Conservation (phyloP, 306 rosid species). For the Vigna trinervia region DNA sequence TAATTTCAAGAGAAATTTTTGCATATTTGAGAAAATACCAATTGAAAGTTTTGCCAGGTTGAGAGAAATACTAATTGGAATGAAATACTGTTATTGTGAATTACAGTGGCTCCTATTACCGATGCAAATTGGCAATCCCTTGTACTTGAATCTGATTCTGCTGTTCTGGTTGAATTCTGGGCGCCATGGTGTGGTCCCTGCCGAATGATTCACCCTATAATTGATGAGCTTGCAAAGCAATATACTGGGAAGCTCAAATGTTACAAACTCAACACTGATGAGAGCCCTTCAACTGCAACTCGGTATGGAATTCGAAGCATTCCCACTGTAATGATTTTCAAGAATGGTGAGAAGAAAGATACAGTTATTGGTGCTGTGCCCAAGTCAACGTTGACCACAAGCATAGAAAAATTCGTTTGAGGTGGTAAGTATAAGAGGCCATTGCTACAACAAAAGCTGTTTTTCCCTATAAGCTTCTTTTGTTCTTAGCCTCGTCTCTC, state of each 20-base stretch:
- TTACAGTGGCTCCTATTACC: slow-evolving; percentile 68
- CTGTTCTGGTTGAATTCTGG: slow-evolving; percentile 96
- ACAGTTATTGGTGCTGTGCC: slow-evolving; percentile 91
- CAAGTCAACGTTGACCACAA: slow-evolving; percentile 74
- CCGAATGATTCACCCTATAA: slow-evolving; percentile 92
- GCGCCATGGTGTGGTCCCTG: slow-evolving; percentile 99
- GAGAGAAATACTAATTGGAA: slow-evolving; percentile 16
- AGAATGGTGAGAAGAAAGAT: slow-evolving; percentile 84
- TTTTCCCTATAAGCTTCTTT: slow-evolving; percentile 41
- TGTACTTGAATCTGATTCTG: slow-evolving; percentile 64
- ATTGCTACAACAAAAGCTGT: slow-evolving; percentile 47
- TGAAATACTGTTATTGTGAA: slow-evolving; percentile 28
- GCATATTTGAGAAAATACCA: not conserved
- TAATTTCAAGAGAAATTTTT: not conserved
- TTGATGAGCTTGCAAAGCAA: slow-evolving; percentile 73
- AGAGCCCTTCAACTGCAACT: slow-evolving; percentile 69
- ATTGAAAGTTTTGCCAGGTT: slow-evolving; percentile 17
- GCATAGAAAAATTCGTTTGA: slow-evolving; percentile 87
- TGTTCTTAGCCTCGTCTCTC: slow-evolving; percentile 42
- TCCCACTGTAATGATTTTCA: slow-evolving; percentile 87
- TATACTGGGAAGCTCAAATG: slow-evolving; percentile 82
- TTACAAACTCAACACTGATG: slow-evolving; percentile 85
- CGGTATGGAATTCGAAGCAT: slow-evolving; percentile 87
- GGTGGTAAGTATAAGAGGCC: slow-evolving; percentile 43
- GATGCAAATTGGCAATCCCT: slow-evolving; percentile 76